Evolutionary conservation across 2,329 filamentous ascomycete species (phyloP), one percentile per base, ranked within the genome.

Genomic region (Colletotrichum theobromicola): DNA sequence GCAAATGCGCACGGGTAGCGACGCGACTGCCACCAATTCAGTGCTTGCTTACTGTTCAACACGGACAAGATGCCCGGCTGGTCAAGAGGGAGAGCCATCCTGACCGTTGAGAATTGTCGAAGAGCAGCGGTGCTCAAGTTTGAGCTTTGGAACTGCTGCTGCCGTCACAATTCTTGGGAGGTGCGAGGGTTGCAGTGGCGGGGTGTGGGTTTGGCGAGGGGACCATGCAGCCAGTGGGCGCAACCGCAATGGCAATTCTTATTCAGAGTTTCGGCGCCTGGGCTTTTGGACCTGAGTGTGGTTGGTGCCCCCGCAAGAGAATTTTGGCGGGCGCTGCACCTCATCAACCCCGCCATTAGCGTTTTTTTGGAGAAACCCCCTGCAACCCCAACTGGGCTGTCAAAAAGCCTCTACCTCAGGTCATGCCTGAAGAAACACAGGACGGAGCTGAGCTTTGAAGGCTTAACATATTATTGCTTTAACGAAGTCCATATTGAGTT

Each of bases 261-360:
- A 61, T 63, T 53, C 42, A 58, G 50, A 72, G 30, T 72, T 75
- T 72, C 55, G 46, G 68, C 42, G 62, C 53, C 57, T 70, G 37
- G 57, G 50, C 57, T 72, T 32, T 50, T 50, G n/a, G 42, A 21
- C 42, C 42, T 15, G 26, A 26, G 37, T 42, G 62, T 67, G 53
- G 71, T 50, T 50, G 63, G 72, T 75, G 69, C 72, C 72, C 42
- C 72, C 72, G 72, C 72, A 63, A 72, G 34, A 72, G 57, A 75
- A 63, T 64, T 75, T 67, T 63, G 63, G 72, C 30, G 61, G 64
- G 53, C 34, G 67, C 68, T 72, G 68, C 69, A 74, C 62, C 69
- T 74, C 62, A 37, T 63, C 42, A 34, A 75, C 72, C 72, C 69
- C 72, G 72, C 72, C 69, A 75, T 72, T 75, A 75, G 69, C 69